Percentiles rank a stretch among this genome's conserved stretches.
phyloP scores from a whole-genome alignment of 2,329 filamentous ascomycete species.

The Salinomyces thailandicus region DNA sequence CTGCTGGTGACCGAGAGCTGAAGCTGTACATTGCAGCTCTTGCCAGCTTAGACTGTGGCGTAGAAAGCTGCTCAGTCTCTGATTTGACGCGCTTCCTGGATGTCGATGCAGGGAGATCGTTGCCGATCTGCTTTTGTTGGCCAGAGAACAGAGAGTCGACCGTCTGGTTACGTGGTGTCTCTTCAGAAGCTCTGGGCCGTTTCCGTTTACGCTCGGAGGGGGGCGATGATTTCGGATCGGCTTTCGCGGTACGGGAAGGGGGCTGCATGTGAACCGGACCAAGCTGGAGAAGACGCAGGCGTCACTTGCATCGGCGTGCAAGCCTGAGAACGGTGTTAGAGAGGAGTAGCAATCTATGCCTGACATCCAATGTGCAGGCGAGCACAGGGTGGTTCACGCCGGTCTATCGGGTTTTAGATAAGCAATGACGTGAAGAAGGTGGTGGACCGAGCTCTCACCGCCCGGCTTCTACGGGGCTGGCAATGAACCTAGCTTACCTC shows the following conservation, averaged over 20 bases:
- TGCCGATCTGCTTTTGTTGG: conserved; percentile 17
- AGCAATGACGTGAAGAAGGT: too few species aligned
- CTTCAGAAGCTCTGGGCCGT: conserved; percentile 7
- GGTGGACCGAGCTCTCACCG: too few species aligned
- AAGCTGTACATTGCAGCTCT: conserved; percentile 47
- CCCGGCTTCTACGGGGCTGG: too few species aligned
- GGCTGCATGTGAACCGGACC: conserved; percentile 22
- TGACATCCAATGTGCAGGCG: too few species aligned
- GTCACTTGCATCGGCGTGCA: too few species aligned
- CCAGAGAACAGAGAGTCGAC: conserved; percentile 31
- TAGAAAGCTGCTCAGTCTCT: conserved; percentile 18
- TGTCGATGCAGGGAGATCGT: conserved; percentile 16
- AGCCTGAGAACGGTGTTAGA: too few species aligned
- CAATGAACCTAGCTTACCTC: too few species aligned
- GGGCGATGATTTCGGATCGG: conserved; percentile 6
- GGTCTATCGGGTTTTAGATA: too few species aligned
- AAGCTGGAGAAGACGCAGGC: neutral
- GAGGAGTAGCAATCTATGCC: too few species aligned
- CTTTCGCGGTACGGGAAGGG: conserved; percentile 10
- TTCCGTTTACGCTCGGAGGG: conserved; percentile 18
- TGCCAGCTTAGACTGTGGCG: conserved; percentile 16
- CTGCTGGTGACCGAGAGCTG: conserved; percentile 26
- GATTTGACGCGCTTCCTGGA: conserved; percentile 33
- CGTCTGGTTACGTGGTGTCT: conserved; percentile 10
- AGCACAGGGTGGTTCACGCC: too few species aligned